phyloP scores from a whole-genome alignment of 371 early-diverging fungal genomes.

The Mucor piriformis region DNA sequence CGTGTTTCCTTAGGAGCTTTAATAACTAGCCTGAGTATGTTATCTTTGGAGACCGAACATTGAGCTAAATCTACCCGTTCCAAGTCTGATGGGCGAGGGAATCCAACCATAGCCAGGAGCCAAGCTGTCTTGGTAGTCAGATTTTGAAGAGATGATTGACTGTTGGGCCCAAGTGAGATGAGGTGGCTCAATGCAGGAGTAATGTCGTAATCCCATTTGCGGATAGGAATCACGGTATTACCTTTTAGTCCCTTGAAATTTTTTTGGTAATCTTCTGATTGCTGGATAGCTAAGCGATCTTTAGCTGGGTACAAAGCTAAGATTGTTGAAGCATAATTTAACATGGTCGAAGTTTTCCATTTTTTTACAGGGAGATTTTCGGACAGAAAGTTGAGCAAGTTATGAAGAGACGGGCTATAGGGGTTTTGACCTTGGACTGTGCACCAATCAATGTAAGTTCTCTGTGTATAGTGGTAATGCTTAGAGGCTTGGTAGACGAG shows the following conservation, averaged over 20 bases:
- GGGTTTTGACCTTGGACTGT: background rate
- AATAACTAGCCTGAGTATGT: background rate
- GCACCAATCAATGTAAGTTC: background rate
- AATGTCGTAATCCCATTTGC: conserved; percentile 2
- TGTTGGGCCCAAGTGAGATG: background rate
- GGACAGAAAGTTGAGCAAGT: conserved; percentile 18
- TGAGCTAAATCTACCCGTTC: conserved; percentile 21
- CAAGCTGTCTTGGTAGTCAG: conserved; percentile 16
- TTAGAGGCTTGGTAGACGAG: too few species aligned
- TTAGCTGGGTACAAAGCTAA: too few species aligned
- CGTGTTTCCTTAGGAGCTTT: conserved; percentile 23
- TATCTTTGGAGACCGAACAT: background rate
- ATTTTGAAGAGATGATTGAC: background rate
- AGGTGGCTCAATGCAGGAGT: conserved; percentile 2
- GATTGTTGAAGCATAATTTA: conserved; percentile 9
- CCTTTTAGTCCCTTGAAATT: conserved; percentile 1
- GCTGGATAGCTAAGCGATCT: too few species aligned
- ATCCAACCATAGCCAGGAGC: conserved; percentile 24
- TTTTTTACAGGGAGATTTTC: background rate
- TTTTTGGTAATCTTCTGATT: too few species aligned
- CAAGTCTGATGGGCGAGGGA: conserved; percentile 31
- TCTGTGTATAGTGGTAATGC: background rate
- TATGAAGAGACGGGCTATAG: background rate
- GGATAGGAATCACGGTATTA: conserved; percentile 5
- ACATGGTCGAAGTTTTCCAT: conserved; percentile 8